These are phyloP conservation scores for Rhynchosporium graminicola DNA, from an alignment of 2,329 filamentous ascomycete genomes.

Conservation along the genomic window DNA sequence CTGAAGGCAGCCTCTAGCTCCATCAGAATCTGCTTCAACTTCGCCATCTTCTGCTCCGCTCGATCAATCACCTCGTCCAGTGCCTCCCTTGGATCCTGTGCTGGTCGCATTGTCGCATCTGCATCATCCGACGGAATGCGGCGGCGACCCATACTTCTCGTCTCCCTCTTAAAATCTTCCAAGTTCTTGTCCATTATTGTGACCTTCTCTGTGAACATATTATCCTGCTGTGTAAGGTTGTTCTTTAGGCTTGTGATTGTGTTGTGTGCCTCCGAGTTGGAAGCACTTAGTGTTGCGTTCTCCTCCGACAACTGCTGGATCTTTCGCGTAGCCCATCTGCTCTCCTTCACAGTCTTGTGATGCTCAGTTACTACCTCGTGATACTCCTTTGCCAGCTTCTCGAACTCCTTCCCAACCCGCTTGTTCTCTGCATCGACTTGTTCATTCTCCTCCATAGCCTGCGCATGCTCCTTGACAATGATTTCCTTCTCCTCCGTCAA, in stretches of 20 bases:
- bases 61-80: background rate
- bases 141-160: background rate
- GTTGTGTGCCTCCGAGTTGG: constrained; percentile 8
- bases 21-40: constrained; percentile 3
- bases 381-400: background rate
- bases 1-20: constrained; percentile 1
- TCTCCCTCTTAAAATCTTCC: background rate
- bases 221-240: background rate
- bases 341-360: background rate
- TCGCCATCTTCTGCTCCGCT: constrained; percentile 19
- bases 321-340: background rate
- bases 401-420: background rate
- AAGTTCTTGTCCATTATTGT: background rate
- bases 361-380: background rate
- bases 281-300: background rate
- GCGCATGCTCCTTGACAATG: background rate
- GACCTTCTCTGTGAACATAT: constrained; percentile 7
- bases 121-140: background rate
- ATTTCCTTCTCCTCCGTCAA: background rate
- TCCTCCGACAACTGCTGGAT: background rate
- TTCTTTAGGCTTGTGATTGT: constrained; percentile 1
- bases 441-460: background rate
- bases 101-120: constrained; percentile 5
- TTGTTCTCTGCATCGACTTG: background rate
- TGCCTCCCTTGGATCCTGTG: constrained; percentile 9